A percentile compares a stretch with the other conserved stretches of the same genome.
These are phyloP conservation scores for Apiotrichum brassicae DNA, from an alignment of 1,284 basidiomycete genomes.

Conservation along the genomic window DNA sequence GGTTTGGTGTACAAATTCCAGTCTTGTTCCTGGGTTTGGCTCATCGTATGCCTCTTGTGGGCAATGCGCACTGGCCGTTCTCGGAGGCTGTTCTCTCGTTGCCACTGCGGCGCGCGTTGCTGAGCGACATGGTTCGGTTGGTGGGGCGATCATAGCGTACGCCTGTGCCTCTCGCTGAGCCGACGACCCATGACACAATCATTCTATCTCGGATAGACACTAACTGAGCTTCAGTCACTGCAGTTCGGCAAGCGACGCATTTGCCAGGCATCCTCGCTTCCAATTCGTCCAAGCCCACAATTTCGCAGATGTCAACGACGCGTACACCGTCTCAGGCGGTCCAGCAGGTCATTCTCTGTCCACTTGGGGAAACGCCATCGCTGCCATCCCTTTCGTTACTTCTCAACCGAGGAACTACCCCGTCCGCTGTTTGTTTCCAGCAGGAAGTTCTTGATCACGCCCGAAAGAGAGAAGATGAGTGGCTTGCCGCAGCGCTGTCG, in stretches of 20 bases:
- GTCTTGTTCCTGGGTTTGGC: too few species aligned
- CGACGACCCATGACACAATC: too few species aligned
- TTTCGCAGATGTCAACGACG: neutral
- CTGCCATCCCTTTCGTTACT: slow-evolving; percentile 43
- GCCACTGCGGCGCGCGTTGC: too few species aligned
- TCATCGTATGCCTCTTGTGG: too few species aligned
- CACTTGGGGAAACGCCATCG: slow-evolving; percentile 39
- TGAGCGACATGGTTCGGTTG: too few species aligned
- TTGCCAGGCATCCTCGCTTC: slow-evolving; percentile 29
- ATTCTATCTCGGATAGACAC: too few species aligned
- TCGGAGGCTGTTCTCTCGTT: too few species aligned
- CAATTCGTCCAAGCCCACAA: slow-evolving; percentile 2
- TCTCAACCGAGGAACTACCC: slow-evolving; percentile 39
- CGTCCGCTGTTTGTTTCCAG: slow-evolving; percentile 46
- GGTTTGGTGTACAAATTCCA: too few species aligned
- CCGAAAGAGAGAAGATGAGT: slow-evolving; percentile 38
- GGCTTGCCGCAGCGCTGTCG: slow-evolving; percentile 35
- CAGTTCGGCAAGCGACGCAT: slow-evolving; percentile 33
- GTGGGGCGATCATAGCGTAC: too few species aligned
- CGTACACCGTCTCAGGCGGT: slow-evolving; percentile 4
- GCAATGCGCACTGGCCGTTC: too few species aligned
- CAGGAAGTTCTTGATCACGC: slow-evolving; percentile 44
- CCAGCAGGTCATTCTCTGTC: slow-evolving; percentile 40
- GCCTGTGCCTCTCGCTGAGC: too few species aligned
- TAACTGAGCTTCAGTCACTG: slow-evolving; percentile 23